A percentile compares a stretch with the other conserved stretches of the same genome.
Conservation (phyloP, 2,329 filamentous ascomycete genomes). For the Fusarium solani-melongenae region DNA sequence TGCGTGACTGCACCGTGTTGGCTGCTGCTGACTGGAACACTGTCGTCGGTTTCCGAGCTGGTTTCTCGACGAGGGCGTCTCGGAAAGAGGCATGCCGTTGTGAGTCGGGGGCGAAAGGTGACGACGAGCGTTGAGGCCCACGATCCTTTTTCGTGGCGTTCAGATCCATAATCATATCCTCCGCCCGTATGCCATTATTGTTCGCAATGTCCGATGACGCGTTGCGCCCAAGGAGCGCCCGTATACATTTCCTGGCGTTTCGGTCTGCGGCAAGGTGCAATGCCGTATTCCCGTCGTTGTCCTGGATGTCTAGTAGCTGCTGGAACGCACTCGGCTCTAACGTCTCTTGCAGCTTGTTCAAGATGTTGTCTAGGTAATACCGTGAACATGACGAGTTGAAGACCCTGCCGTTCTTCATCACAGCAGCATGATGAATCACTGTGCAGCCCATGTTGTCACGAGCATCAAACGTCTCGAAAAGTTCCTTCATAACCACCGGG, state of each 20-base stretch:
- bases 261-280: slow-evolving; percentile 79
- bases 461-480: slow-evolving; percentile 83
- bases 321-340: slow-evolving; percentile 82
- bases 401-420: slow-evolving; percentile 82
- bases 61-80: slow-evolving; percentile 58
- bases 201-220: slow-evolving; percentile 88
- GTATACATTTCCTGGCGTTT: slow-evolving; percentile 89
- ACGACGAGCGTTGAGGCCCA: slow-evolving; percentile 80
- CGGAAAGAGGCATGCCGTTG: slow-evolving; percentile 66
- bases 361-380: slow-evolving; percentile 92
- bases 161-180: slow-evolving; percentile 81
- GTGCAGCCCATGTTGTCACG: slow-evolving; percentile 86
- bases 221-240: slow-evolving; percentile 81
- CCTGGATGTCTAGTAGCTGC: slow-evolving; percentile 81
- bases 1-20: slow-evolving; percentile 75
- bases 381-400: slow-evolving; percentile 89
- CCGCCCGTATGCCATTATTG: slow-evolving; percentile 82
- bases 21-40: slow-evolving; percentile 72
- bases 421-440: slow-evolving; percentile 93
- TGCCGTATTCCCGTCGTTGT: slow-evolving; percentile 90
- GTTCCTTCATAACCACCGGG: slow-evolving; percentile 82
- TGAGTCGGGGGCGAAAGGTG: slow-evolving; percentile 72
- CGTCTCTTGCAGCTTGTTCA: slow-evolving; percentile 86
- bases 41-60: slow-evolving; percentile 53
- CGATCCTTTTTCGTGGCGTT: slow-evolving; percentile 77